A percentile compares a stretch with the other conserved stretches of the same genome.
phyloP scores from a whole-genome alignment of 176 grass and related monocot genomes.

The Oryza longistaminata region DNA sequence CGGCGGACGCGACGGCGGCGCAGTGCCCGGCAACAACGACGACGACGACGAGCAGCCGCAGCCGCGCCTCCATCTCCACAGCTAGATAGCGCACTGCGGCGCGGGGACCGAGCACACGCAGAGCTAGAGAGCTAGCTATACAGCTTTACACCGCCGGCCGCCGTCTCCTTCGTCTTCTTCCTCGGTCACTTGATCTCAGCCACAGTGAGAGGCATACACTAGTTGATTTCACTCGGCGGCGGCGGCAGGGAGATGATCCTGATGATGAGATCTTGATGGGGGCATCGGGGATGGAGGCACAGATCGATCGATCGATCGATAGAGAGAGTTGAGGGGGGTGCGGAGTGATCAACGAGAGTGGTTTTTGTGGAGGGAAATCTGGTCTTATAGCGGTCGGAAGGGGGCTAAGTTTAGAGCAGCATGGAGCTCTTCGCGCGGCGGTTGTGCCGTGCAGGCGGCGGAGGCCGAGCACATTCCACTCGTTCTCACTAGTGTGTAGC shows the following conservation, averaged over 20 bases:
- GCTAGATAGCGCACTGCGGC: background rate
- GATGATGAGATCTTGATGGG: background rate
- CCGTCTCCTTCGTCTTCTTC: background rate
- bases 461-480: background rate
- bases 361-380: background rate
- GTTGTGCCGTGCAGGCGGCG: conserved; percentile 6
- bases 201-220: background rate
- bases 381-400: background rate
- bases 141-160: background rate
- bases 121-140: no score
- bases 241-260: background rate
- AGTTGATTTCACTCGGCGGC: background rate
- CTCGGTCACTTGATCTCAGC: background rate
- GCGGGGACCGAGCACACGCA: background rate
- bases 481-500: no score
- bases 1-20: background rate
- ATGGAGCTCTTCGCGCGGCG: conserved; percentile 40
- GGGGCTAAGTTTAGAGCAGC: conserved; percentile 35
- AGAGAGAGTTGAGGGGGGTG: no score
- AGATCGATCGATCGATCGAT: no score
- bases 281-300: background rate
- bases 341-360: background rate
- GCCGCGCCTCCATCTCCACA: conserved; percentile 24
- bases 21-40: background rate
- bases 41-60: background rate